phyloP scores from a whole-genome alignment of 2,329 filamentous ascomycete genomes.

The Tolypocladium inflatum region DNA sequence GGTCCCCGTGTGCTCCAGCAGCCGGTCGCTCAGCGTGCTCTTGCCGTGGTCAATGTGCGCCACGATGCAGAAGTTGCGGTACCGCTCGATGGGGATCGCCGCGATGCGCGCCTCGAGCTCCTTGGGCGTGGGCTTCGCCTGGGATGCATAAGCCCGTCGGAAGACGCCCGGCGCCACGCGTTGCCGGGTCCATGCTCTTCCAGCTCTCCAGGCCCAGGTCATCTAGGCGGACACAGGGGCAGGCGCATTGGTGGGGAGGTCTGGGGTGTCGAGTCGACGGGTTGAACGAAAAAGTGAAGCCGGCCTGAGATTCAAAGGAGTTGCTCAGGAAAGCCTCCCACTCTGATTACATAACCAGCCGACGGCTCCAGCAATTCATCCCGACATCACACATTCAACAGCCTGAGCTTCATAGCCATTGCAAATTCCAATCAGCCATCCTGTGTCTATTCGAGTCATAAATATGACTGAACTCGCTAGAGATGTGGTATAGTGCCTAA shows the following conservation, averaged over 20 bases:
- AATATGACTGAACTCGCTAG: background rate
- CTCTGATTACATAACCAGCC: background rate
- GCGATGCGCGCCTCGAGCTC: slow-evolving; percentile 46
- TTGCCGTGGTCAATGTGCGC: slow-evolving; percentile 99
- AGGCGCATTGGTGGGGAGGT: slow-evolving; percentile 3
- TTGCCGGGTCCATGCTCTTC: slow-evolving; percentile 27
- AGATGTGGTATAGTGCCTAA: background rate
- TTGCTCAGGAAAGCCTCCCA: background rate
- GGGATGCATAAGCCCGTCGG: slow-evolving; percentile 6
- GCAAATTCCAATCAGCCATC: background rate
- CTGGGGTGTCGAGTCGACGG: background rate
- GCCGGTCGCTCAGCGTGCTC: slow-evolving; percentile 83
- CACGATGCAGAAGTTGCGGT: slow-evolving; percentile 96
- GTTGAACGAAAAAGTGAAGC: background rate
- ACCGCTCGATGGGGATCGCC: slow-evolving; percentile 68
- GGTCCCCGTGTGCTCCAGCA: slow-evolving; percentile 89
- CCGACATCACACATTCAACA: no score
- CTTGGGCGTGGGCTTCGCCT: slow-evolving; percentile 19
- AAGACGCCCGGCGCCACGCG: slow-evolving; percentile 12
- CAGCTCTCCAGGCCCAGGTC: slow-evolving; percentile 26
- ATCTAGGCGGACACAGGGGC: slow-evolving; percentile 16
- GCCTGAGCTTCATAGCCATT: background rate
- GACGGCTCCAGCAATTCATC: background rate
- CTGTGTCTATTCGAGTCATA: background rate
- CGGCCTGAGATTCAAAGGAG: background rate